These are phyloP conservation scores for Microdochium trichocladiopsis DNA, from an alignment of 2,329 filamentous ascomycete species.

Conservation along the genomic window DNA sequence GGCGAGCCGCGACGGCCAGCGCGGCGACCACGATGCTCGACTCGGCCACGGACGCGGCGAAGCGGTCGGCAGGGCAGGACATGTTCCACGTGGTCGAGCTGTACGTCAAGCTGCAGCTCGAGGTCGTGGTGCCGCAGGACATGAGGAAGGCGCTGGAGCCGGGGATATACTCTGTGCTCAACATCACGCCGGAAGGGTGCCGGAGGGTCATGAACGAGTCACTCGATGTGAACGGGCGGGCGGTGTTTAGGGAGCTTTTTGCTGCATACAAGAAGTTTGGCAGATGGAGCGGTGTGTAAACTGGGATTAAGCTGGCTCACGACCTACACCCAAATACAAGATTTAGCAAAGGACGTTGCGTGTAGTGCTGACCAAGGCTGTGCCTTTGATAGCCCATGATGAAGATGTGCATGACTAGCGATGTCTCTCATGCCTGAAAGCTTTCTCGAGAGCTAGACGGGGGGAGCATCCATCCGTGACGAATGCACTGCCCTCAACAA, in stretches of 20 bases:
- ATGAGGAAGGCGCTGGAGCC: constrained; percentile 50
- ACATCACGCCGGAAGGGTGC: constrained; percentile 47
- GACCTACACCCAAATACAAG: too few relatives aligned
- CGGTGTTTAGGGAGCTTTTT: constrained; percentile 51
- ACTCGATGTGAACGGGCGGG: constrained; percentile 51
- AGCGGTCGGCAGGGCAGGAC: constrained; percentile 52
- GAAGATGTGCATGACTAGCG: too few relatives aligned
- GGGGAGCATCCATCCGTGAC: too few relatives aligned
- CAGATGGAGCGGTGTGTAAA: constrained; percentile 54
- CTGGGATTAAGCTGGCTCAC: not conserved
- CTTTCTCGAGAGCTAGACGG: too few relatives aligned
- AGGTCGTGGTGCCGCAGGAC: constrained; percentile 38
- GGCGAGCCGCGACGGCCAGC: constrained; percentile 24
- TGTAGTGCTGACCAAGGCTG: too few relatives aligned
- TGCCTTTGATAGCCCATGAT: too few relatives aligned
- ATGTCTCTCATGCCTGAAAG: too few relatives aligned
- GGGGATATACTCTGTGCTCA: constrained; percentile 51
- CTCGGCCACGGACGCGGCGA: constrained; percentile 54
- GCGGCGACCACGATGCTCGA: constrained; percentile 34
- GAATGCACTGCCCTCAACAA: too few relatives aligned
- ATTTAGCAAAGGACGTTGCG: too few relatives aligned
- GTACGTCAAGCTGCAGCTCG: constrained; percentile 56
- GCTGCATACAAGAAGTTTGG: constrained; percentile 55
- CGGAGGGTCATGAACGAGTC: constrained; percentile 51
- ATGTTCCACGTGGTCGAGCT: constrained; percentile 54